Conservation (phyloP, 1,284 basidiomycete genomes). For the Tetrapyrgos nigripes region DNA sequence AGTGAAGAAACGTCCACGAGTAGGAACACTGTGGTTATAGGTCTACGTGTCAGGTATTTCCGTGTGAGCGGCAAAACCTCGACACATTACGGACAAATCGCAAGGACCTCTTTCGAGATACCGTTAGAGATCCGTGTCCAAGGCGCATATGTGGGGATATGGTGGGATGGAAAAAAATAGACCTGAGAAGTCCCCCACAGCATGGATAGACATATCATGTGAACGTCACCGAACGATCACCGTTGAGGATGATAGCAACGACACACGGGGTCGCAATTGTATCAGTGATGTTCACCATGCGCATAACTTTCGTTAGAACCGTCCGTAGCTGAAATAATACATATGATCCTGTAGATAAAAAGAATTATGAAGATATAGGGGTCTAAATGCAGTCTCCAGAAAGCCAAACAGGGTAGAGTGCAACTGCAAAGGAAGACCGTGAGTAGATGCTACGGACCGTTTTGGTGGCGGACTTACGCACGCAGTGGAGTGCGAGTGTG, state of each 20-base stretch:
- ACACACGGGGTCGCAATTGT: background rate
- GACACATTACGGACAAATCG: constrained; percentile 16
- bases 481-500: constrained; percentile 28
- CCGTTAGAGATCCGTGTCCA: constrained; percentile 4
- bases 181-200: constrained; percentile 9
- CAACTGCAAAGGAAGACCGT: constrained; percentile 16
- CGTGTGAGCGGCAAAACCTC: constrained; percentile 22
- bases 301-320: constrained; percentile 2
- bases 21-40: constrained; percentile 8
- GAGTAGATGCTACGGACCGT: constrained; percentile 12
- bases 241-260: constrained; percentile 5
- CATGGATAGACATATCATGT: background rate
- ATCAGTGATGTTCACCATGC: constrained; percentile 3
- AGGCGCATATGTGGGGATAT: constrained; percentile 1
- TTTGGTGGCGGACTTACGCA: constrained; percentile 15
- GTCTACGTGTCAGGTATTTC: constrained; percentile 15
- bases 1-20: background rate
- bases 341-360: constrained; percentile 43
- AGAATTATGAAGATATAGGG: constrained; percentile 34
- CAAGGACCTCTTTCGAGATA: constrained; percentile 11
- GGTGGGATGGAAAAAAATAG: background rate
- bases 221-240: constrained; percentile 3
- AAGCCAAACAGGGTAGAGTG: constrained; percentile 31
- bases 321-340: constrained; percentile 24
- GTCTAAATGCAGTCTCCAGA: constrained; percentile 29